Base-by-base conservation (phyloP, 106 monocot genomes). In the Allium cepa region DNA sequence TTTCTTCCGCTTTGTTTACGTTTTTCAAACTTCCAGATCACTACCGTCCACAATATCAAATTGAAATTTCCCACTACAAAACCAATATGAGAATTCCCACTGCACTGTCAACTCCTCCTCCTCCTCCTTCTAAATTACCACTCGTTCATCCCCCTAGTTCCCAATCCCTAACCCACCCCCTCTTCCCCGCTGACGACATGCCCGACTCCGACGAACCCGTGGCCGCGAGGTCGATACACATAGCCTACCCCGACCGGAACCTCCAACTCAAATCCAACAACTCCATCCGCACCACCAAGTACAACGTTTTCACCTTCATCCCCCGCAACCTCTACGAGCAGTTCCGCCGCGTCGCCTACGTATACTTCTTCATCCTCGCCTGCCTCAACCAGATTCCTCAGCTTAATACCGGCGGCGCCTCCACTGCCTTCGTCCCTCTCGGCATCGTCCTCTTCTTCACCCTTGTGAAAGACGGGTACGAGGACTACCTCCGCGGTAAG, bases 271-370 rank as follows among this genome's bases (percentile, higher is more conserved):
- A 22, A 27, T 8, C 63, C 63, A 8, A 11, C 46, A 63, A 63
- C 63, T 47, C 63, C 46, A 47, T 63, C 46, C 47, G 46, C 46
- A 63, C 63, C 63, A 53, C 78, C 70, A 93, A 93, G 63, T 88
- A 93, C 74, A 64, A 69, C 5, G 0, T 77, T 45, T 17, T 88
- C 47, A 79, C 79, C 69, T 93, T 93, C 80, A 17, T 93, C 49
- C 92, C 92, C 8, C 75, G 79, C 49, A 88, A 93, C 75, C 85
- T 93, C 63, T 93, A 73, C 79, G 85, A 93, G 79, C 92, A 93
- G 79, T 93, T 86, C 83, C 88, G 73, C 77, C 88, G 88, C 62
- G 60, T 81, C 47, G 83, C 92, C 55, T 93, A 88, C 68, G 9
- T 93, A 46, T 92, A 92, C 76, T 88, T 88, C 78, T 75, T 92